Evolutionary conservation across 164 flowering plant species (phyloP), one percentile per base, ranked within the genome.

Genomic region (Magnolia sinica): DNA sequence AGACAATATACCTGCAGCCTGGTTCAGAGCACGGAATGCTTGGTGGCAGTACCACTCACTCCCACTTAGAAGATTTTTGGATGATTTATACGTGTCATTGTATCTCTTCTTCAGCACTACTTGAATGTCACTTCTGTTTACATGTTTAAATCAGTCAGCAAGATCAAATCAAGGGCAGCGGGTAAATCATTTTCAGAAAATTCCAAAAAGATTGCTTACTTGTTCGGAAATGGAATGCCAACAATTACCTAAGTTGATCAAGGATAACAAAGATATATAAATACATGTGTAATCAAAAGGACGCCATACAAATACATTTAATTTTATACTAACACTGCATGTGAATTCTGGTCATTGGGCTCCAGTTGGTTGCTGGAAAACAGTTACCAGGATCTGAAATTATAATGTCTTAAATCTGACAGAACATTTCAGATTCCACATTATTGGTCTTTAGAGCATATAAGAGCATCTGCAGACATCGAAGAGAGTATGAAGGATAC

Each of bases 21-120:
- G 99, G 84, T 96, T 96, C 37, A 96, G 81, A 82, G 98, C 97
- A 69, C 99, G 89, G 74, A 94, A 96, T n/a, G 98, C 97, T 85
- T 96, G 98, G 24, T 91, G 87, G 81, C 98, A 94, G 80, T 96
- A 96, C 99, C 99, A 94, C 74, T 91, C 88, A 71, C 75, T 92
- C 76, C 99, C 99, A 85, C 91, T 87, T 7, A 94, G 77, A 71
- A 96, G 97, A 70, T 82, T 86, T 80, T 89, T 92, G 49, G 97
- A 87, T 78, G 88, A 83, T 82, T 82, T 89, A 72, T 87, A 85
- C 4, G 85, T 86, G 81, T 96, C 97, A 83, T 96, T 96, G 77
- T 87, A 94, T 74, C 86, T 93, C 88, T 91, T 94, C 87, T 96
- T 96, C 80, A 87, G 82, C 14, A 81, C 86, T 73, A 96, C 92